These are phyloP conservation scores for Yamadazyma dendronema DNA, from an alignment of 1,139 yeast genomes.

Conservation along the genomic window DNA sequence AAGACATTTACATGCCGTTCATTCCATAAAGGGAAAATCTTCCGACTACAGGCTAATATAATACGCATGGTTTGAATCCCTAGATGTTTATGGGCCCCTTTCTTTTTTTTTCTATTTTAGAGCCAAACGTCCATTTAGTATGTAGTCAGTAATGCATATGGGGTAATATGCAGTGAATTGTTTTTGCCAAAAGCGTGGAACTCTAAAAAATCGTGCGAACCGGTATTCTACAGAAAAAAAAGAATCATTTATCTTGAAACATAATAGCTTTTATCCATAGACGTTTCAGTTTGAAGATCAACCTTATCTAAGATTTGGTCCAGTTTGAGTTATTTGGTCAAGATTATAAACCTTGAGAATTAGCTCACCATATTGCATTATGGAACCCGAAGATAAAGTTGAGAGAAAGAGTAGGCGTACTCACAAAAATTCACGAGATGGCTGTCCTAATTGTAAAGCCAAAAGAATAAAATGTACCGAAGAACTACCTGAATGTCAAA, in stretches of 20 bases:
- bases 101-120: not conserved
- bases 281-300: not conserved
- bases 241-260: not conserved
- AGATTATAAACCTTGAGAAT: no score
- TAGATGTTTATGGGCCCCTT: not conserved
- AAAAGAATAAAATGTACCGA: constrained; percentile 46
- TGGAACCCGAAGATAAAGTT: constrained; percentile 2
- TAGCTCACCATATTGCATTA: not conserved
- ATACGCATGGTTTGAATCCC: not conserved
- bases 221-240: not conserved
- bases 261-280: not conserved
- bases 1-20: constrained; percentile 74
- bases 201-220: not conserved
- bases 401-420: constrained; percentile 43
- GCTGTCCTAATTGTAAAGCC: constrained; percentile 46
- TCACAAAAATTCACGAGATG: constrained; percentile 47
- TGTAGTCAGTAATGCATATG: not conserved
- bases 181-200: not conserved
- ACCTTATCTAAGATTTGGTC: not conserved
- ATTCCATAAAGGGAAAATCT: not conserved
- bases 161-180: not conserved
- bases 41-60: not conserved
- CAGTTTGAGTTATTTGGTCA: not conserved
- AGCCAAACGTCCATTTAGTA: not conserved
- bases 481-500: constrained; percentile 42